Percentiles rank a stretch among this genome's conserved stretches.
phyloP scores from a whole-genome alignment of 2,329 filamentous ascomycete genomes.

The Monosporascus sp. region DNA sequence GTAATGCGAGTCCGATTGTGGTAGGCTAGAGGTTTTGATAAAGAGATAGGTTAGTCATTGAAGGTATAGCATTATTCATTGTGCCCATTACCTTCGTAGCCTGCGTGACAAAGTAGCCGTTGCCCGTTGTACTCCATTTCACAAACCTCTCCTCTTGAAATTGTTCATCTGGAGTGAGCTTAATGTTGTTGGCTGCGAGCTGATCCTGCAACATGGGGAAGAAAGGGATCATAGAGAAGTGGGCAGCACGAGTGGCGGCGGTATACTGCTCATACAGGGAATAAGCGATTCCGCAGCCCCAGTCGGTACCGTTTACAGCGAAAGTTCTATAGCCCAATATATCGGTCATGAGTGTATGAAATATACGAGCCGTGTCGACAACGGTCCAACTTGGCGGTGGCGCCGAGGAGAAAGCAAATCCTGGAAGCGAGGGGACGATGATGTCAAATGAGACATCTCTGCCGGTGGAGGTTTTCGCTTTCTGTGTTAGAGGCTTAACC shows the following conservation, averaged over 20 bases:
- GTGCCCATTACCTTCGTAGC: conserved; percentile 4
- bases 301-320: conserved; percentile 5
- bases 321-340: conserved; percentile 7
- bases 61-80: neutral
- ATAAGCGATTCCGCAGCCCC: conserved; percentile 4
- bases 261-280: conserved; percentile 7
- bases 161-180: neutral
- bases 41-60: neutral
- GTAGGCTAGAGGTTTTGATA: conserved; percentile 10
- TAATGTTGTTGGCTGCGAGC: conserved; percentile 2
- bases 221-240: conserved; percentile 6
- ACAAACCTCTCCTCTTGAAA: neutral
- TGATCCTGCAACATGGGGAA: conserved; percentile 1
- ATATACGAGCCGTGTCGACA: conserved; percentile 7
- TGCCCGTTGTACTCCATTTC: conserved; percentile 2
- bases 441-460: conserved; percentile 40
- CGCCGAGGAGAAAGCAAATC: conserved; percentile 41
- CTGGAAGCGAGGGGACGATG: conserved; percentile 44
- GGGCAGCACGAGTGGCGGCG: conserved; percentile 2
- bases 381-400: conserved; percentile 31
- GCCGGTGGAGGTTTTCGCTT: conserved; percentile 28
- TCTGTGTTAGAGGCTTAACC: conserved; percentile 29
- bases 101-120: conserved; percentile 4
- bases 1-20: conserved; percentile 12
- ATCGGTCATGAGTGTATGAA: conserved; percentile 8